Evolutionary conservation across 179 eudicot genomes (phyloP), one percentile per base, ranked within the genome.

Genomic region (Patellifolia procumbens): DNA sequence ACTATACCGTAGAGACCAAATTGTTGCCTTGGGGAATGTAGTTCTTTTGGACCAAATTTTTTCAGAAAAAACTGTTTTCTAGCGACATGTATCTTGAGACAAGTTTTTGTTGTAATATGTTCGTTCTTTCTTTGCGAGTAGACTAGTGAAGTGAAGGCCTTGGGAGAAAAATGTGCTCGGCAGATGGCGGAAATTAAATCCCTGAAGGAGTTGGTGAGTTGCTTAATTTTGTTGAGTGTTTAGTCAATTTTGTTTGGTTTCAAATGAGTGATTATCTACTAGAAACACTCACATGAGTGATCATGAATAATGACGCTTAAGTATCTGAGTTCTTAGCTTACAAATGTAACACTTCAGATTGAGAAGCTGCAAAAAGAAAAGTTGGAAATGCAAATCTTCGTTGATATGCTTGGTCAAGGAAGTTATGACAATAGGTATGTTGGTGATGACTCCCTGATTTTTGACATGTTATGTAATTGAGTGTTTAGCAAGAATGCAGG

Each of bases 321-420:
- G 49, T 62, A 28, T 29, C 24, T 73, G 49, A 48, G 53, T 71
- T 70, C 66, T 72, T 72, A 67, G 72, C 81, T 83, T 49, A 60
- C 49, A 67, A 28, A 34, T 45, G 10, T 79, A 56, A 62, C 28
- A 68, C 78, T 61, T 74, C 94, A 94, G 98, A 85, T 88, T 78
- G 93, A 86, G 87, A 89, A 84, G 77, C 82, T 85, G 89, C 91
- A 89, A 83, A 86, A 86, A 83, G 96, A 91, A 74, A 89, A 89
- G 78, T 72, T 79, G 68, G 96, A 94, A 82, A 77, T 88, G 76
- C 87, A 89, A 81, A 82, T 87, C 65, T 81, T 86, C 37, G 83
- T 92, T 83, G 96, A 92, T 80, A 92, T 92, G 91, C 75, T 87
- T 76, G 94, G 92, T 76, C 91, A 91, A 80, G 94, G 88, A 82